Base-by-base conservation (phyloP, 2,329 filamentous ascomycete genomes). In the Nannizzia gypsea region DNA sequence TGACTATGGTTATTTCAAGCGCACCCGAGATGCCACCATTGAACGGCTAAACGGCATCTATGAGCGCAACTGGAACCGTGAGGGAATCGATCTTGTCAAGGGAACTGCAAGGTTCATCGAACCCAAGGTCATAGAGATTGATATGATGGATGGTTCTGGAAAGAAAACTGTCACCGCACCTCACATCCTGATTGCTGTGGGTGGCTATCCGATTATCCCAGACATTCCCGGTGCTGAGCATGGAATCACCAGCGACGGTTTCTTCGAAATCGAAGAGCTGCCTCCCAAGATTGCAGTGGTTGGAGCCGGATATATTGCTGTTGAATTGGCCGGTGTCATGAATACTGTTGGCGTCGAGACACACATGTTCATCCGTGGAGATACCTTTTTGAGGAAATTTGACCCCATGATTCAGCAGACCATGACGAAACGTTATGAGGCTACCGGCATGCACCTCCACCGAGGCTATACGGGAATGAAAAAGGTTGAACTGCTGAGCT, bases 401-500 rank as follows among this genome's bases (percentile, higher is more conserved):
- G 78, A 80, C 66, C 77, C 77, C 0, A 80, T 80, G 77, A 68
- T 80, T 57, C 77, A 79, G 65, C 70, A 78, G 57, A 80, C 77
- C 11, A 74, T 80, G 73, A 80, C 77, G 11, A 72, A 76, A 59
- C 73, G 76, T 44, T 81, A 81, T 63, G 78, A 79, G 64, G 74
- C 76, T 40, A 67, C 72, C 2, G 78, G 78, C 11, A 71, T 81
- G 24, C 71, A 75, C 38, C 68, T 81, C 17, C 78, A 80, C 69
- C 76, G 72, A 55, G 70, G 74, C 13, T 76, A 77, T 67, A 63
- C 71, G 13, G 74, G 72, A 2, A 76, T 80, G 68, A 76, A 78
- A 66, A 75, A 78, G 64, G 68, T 80, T 5, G 71, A 77, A 61
- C 71, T 76, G 52, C 62, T 78, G 44, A 72, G 72, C 15, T 71